These are phyloP conservation scores for Globisporangium solare DNA, from an alignment of 352 stramenopile genomes.

Conservation along the genomic window DNA sequence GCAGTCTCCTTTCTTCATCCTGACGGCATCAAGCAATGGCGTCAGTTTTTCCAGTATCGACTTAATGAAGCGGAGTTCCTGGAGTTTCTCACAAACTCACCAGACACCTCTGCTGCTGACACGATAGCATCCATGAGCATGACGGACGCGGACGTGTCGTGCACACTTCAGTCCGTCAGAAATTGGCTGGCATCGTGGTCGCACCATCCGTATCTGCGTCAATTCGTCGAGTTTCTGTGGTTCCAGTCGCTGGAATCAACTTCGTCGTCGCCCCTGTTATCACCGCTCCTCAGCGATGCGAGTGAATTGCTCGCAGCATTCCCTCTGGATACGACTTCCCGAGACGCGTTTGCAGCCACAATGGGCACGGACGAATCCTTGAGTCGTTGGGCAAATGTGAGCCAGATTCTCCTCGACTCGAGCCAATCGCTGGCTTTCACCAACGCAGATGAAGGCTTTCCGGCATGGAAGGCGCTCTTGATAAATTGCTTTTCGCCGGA, in stretches of 20 bases:
- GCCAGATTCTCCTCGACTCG: constrained; percentile 24
- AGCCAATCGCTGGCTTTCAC: constrained; percentile 26
- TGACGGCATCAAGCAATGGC: constrained; percentile 22
- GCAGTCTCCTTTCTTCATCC: constrained; percentile 33
- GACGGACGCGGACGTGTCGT: constrained; percentile 19
- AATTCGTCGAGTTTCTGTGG: constrained; percentile 57
- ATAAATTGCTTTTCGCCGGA: constrained; percentile 31
- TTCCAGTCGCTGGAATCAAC: constrained; percentile 11
- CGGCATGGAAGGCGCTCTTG: constrained; percentile 36
- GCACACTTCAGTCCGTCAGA: constrained; percentile 29
- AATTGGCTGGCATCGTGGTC: constrained; percentile 58
- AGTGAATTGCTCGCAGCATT: constrained; percentile 20
- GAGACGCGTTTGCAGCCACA: neutral
- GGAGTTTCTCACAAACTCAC: neutral
- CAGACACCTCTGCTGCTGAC: neutral
- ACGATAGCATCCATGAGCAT: constrained; percentile 9
- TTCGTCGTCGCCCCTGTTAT: constrained; percentile 7
- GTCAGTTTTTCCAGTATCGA: constrained; percentile 12
- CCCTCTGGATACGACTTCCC: constrained; percentile 7
- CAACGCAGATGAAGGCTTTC: constrained; percentile 29
- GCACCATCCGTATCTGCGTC: constrained; percentile 33
- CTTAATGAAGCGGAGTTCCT: constrained; percentile 13
- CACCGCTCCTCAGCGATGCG: constrained; percentile 4
- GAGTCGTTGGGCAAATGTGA: constrained; percentile 10
- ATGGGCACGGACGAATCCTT: neutral